Evolutionary conservation across 1,284 basidiomycete genomes (phyloP).

Genomic region (Ceratobasidium theobromae): DNA sequence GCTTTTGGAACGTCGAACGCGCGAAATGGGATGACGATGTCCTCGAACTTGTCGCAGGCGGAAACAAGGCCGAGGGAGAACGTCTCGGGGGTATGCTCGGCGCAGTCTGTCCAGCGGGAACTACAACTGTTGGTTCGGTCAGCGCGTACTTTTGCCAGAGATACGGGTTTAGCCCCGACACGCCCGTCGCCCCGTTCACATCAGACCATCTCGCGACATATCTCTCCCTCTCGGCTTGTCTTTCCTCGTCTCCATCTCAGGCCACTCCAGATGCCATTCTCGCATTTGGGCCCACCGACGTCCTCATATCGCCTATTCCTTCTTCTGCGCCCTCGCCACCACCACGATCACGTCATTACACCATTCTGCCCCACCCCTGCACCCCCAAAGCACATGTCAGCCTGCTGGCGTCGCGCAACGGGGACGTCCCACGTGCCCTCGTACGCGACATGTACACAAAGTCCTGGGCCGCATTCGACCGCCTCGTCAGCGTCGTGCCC

Average conservation of each 20-base stretch:
- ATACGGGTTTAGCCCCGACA: conserved; percentile 76
- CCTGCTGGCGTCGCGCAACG: conserved; percentile 52
- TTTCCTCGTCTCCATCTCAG: not conserved
- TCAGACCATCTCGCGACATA: conserved; percentile 72
- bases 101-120: conserved; percentile 65
- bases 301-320: conserved; percentile 67
- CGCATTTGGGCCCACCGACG: conserved; percentile 77
- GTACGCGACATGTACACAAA: conserved; percentile 87
- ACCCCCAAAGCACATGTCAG: conserved; percentile 5
- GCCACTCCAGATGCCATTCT: conserved; percentile 63
- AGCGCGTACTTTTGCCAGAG: conserved; percentile 74
- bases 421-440: conserved; percentile 77
- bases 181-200: conserved; percentile 71
- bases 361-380: conserved; percentile 59
- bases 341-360: conserved; percentile 54
- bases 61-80: conserved; percentile 67
- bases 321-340: conserved; percentile 60
- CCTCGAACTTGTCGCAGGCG: conserved; percentile 67
- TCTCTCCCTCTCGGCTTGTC: conserved; percentile 68
- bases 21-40: conserved; percentile 70
- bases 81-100: conserved; percentile 72
- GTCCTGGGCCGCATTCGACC: conserved; percentile 84
- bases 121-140: conserved; percentile 62
- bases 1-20: conserved; percentile 63
- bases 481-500: conserved; percentile 79